Base-by-base conservation (phyloP, 2,329 filamentous ascomycete species). In the Calonectria pseudoturangicola region DNA sequence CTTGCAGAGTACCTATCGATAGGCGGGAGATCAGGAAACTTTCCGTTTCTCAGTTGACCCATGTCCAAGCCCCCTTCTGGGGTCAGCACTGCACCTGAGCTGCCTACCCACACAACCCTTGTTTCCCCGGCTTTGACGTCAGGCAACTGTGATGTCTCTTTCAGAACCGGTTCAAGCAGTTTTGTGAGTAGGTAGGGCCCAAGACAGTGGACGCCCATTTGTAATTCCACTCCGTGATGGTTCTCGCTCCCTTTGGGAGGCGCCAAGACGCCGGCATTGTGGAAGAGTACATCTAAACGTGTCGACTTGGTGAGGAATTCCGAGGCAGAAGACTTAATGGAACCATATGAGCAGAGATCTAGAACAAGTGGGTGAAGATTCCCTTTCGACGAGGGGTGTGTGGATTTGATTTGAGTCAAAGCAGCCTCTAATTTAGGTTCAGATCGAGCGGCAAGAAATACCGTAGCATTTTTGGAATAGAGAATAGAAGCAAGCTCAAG, bases 211-310 rank as follows among this genome's bases (percentile, higher is more conserved):
- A 68, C 48, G 4, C 64, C 64, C 39, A 68, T 68, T 28, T 68
- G 70, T 6, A 64, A 25, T 39, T 68, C 65, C 5, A 68, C 51
- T 8, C 70, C 70, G 10, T 72, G 64, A 41, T 33, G 15, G 27
- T 62, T 72, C 56, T 68, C 12, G 28, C 56, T 64, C 2, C 70
- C 56, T 16, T 72, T 62, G 13, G 70, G 70, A 51, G 56, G 70
- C 21, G 56, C 45, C 27, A 68, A 43, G 27, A 72, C 64, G 2
- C 70, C 64, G 3, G 70, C 64, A 8, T 72, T 72, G 39, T 72
- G 54, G 15, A 64, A 72, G 16, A 72, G 64, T 30, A 72, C 64
- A 54, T 72, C 70, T 21, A 68, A 18, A 7, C 70, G 64, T 5
- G 25, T 2, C 10, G 54, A 64, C 8, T 58, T 28, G 10, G 64